Conservation (phyloP, 208 protist genomes). For the Leishmania braziliensis region DNA sequence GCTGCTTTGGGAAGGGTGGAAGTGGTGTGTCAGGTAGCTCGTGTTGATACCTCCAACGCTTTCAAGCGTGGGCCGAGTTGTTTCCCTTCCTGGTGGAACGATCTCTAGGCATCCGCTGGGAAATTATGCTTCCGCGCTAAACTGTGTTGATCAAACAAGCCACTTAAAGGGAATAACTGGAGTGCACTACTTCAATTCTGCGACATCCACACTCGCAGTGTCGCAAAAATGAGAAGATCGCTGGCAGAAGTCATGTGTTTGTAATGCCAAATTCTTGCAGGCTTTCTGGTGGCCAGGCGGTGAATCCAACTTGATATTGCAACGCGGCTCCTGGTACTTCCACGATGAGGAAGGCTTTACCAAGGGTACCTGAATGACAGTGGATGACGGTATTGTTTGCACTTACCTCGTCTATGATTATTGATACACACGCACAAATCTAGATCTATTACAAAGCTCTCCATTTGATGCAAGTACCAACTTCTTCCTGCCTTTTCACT, state of each 20-base stretch:
- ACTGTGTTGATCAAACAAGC: too few species aligned
- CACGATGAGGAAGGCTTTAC: background rate
- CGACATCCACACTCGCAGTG: background rate
- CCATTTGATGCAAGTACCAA: background rate
- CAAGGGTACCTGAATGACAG: background rate
- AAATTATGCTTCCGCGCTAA: too few species aligned
- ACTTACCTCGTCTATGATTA: background rate
- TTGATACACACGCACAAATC: background rate
- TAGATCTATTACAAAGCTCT: background rate
- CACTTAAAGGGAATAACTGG: too few species aligned
- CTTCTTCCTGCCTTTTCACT: background rate
- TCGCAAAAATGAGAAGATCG: background rate
- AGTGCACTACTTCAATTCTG: too few species aligned
- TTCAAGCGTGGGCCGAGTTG: too few species aligned
- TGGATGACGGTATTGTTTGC: background rate
- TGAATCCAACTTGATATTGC: background rate
- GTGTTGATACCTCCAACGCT: too few species aligned
- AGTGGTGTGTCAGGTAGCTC: too few species aligned
- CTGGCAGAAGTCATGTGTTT: background rate
- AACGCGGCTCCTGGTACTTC: background rate
- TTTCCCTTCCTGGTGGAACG: too few species aligned
- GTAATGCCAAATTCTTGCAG: background rate
- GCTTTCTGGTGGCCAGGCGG: background rate
- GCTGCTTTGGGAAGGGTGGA: background rate
- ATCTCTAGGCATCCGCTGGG: too few species aligned